Evolutionary conservation across 768 basidiomycete species (phyloP).

Genomic region (Suillus occidentalis): DNA sequence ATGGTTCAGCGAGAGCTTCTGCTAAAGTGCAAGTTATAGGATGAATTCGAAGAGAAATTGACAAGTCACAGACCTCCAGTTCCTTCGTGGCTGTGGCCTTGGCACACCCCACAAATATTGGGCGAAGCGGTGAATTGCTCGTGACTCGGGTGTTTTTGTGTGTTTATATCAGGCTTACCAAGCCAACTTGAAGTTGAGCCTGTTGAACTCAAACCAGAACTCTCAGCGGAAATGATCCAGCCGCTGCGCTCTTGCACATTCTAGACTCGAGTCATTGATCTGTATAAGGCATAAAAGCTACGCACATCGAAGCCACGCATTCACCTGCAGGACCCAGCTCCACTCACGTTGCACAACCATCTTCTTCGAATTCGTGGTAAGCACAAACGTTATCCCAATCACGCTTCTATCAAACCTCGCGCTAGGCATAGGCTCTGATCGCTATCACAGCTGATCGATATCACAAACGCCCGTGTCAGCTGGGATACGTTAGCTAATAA

Average conservation of each 20-base stretch:
- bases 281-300: not conserved
- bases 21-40: too few species aligned
- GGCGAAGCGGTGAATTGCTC: too few species aligned
- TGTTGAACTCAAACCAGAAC: too few species aligned
- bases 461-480: not conserved
- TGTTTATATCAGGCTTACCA: not conserved
- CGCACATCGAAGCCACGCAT: not conserved
- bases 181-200: too few species aligned
- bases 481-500: not conserved
- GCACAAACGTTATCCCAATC: not conserved
- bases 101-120: too few species aligned
- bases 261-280: not conserved
- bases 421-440: not conserved
- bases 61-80: too few species aligned
- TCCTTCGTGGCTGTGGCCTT: too few species aligned
- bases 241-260: not conserved
- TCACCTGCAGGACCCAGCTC: not conserved
- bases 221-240: not conserved
- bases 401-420: constrained; percentile 3
- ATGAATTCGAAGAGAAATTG: too few species aligned
- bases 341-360: constrained; percentile 1
- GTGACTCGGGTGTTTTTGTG: not conserved
- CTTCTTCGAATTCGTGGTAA: not conserved
- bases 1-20: too few species aligned
- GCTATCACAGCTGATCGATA: not conserved